Evolutionary conservation across 2,329 filamentous ascomycete species (phyloP), one percentile per base, ranked within the genome.

Genomic region (Colletotrichum sp.): DNA sequence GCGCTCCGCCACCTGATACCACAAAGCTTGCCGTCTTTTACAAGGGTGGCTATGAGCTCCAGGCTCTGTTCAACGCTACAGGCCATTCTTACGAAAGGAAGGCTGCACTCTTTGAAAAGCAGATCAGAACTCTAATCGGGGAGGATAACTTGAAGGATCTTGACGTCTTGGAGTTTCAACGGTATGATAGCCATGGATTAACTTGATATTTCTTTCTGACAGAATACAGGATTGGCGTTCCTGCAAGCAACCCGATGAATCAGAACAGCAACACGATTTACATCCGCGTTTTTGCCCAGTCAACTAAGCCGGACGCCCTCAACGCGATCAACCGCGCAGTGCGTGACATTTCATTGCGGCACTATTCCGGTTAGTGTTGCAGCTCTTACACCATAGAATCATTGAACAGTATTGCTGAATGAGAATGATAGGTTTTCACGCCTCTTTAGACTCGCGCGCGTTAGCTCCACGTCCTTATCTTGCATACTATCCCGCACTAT

Each of bases 21-120:
- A 90, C 88, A 3, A 90, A 90, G 78, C 82, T 88, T 8, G 88
- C 88, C 6, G 83, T 89, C 21, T 89, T 87, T 78, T 89, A 89
- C 77, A 81, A 83, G 16, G 88, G 85, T 15, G 89, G 89, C 0
- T 90, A 84, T 74, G 85, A 89, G 79, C 83, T 83, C 3, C 84
- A 90, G 76, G 69, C 87, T 6, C 79, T 88, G 0, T 30, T 87
- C 32, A 89, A 89, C 71, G 86, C 86, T 2, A 85, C 85, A 0
- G 89, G 88, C 0, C 90, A 90, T 76, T 88, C 82, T 2, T 88
- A 87, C 0, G 77, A 81, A 2, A 81, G 87, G 76, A 91, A 71
- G 26, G 21, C 26, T 28, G 55, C 55, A 3, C 55, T 59, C 5
- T 59, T 59, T 28, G 55, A 59, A 28, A 59, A 16, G 55, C 55